These are phyloP conservation scores for Cladophialophora exuberans DNA, from an alignment of 2,329 filamentous ascomycete species.

Conservation along the genomic window DNA sequence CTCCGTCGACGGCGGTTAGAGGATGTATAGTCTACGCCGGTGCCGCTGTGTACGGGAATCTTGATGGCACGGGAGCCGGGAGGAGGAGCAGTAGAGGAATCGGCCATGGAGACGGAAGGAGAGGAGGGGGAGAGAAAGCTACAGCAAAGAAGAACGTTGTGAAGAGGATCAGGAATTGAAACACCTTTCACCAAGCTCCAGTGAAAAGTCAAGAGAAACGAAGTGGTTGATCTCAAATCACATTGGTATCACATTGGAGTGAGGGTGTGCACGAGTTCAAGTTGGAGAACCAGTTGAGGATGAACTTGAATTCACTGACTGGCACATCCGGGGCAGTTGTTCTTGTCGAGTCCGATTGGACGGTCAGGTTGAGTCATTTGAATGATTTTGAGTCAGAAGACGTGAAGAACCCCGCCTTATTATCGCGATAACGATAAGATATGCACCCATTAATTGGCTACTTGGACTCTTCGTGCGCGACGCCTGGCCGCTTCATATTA, in stretches of 20 bases:
- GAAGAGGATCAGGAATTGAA: conserved; percentile 7
- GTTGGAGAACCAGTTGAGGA: not conserved
- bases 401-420: conserved; percentile 18
- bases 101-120: conserved; percentile 21
- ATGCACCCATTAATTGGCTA: conserved; percentile 4
- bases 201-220: conserved; percentile 4
- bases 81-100: conserved; percentile 17
- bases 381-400: not conserved
- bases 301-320: not conserved
- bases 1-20: conserved; percentile 27
- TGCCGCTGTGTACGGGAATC: conserved; percentile 30
- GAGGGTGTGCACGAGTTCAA: too few species aligned
- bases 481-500: conserved; percentile 11
- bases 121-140: not conserved
- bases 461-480: not conserved
- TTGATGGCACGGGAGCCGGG: conserved; percentile 34
- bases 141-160: not conserved
- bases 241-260: not conserved
- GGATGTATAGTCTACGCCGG: conserved; percentile 13
- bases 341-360: conserved; percentile 1
- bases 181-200: conserved; percentile 11
- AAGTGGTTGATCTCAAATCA: conserved; percentile 3
- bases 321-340: not conserved
- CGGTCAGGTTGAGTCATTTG: not conserved
- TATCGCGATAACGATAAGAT: conserved; percentile 27